phyloP scores from a whole-genome alignment of 73 alveolate genomes.

The Paramecium biaurelia region DNA sequence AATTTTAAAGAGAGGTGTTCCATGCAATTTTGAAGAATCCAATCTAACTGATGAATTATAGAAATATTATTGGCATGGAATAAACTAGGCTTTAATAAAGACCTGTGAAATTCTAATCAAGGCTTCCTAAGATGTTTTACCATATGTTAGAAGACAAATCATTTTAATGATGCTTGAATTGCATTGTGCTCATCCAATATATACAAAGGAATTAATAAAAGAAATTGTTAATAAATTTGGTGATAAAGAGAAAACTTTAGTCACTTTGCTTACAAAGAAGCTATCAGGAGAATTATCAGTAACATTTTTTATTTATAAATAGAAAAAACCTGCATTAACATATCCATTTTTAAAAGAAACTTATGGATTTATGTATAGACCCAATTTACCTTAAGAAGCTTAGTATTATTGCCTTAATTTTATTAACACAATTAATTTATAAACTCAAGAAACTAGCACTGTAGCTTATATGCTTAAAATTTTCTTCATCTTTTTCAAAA shows the following conservation, averaged over 20 bases:
- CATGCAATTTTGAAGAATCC: constrained; percentile 26
- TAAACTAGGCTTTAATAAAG: background rate
- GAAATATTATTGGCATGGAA: constrained; percentile 40
- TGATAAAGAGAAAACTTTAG: background rate
- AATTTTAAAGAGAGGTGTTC: constrained; percentile 39
- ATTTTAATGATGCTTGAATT: constrained; percentile 34
- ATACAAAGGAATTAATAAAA: background rate
- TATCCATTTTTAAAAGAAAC: constrained; percentile 8
- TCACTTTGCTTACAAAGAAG: background rate
- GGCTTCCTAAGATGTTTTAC: constrained; percentile 9
- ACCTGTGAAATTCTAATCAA: background rate
- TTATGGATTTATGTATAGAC: constrained; percentile 44
- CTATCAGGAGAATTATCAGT: constrained; percentile 36
- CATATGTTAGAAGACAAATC: constrained; percentile 34
- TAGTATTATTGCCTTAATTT: constrained; percentile 30
- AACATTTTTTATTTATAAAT: background rate
- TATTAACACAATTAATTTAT: background rate
- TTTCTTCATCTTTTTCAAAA: constrained; percentile 18
- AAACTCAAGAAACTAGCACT: background rate
- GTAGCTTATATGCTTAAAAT: constrained; percentile 10
- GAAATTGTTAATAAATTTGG: constrained; percentile 36
- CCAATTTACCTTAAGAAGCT: constrained; percentile 10
- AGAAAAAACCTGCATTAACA: constrained; percentile 49
- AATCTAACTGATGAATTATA: background rate
- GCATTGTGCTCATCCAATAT: constrained; percentile 19